Evolutionary conservation across 768 basidiomycete genomes (phyloP), one percentile per base, ranked within the genome.

Genomic region (Asterophora lycoperdoides): DNA sequence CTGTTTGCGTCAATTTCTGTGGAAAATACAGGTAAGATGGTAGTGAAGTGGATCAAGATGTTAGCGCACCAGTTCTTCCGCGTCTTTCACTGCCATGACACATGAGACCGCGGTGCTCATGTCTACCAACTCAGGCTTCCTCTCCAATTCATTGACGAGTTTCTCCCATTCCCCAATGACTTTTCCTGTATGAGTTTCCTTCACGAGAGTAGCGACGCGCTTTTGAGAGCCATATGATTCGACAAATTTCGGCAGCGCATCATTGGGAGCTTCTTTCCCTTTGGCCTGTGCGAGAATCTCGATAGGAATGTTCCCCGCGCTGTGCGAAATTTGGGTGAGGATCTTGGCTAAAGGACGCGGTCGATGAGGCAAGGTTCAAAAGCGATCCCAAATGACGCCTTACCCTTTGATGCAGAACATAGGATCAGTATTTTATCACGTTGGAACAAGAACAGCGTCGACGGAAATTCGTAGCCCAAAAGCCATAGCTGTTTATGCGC

Each of bases 391-490:
- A 19, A 38, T 26, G 28, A 26, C 28, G 38, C 17, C 44, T 53
- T 52, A 92, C 93, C 89, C 80, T 97, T 95, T 15, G 85, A 89
- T 1, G 88, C 78, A 18, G 92, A 94, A 54, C 90, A 93, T 20
- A 96, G 70, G 34, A 97, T 85, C 29, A 73, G 72, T 15, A 98
- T 69, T 60, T 80, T 87, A 46, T 84, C 74, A 59, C 86, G 86
- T 49, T 84, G 78, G 59, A 98, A 88, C 15, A 97, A 72, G 49
- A 94, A 77, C 23, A 97, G 73, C 0, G 95, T 97, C 0, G 93
- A 92, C 2, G 95, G 96, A 62, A 98, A 98, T 67, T 99, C 95
- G 66, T 93, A 98, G 11, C 94, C 95, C 33, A 98, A 78, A 14
- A 99, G 75, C 90, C 93, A 96, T 62, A 93, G 94, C 95, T 96